Percentiles rank a stretch among this genome's conserved stretches.
phyloP scores from a whole-genome alignment of 441 rosid genomes.

The Melastoma candidum region DNA sequence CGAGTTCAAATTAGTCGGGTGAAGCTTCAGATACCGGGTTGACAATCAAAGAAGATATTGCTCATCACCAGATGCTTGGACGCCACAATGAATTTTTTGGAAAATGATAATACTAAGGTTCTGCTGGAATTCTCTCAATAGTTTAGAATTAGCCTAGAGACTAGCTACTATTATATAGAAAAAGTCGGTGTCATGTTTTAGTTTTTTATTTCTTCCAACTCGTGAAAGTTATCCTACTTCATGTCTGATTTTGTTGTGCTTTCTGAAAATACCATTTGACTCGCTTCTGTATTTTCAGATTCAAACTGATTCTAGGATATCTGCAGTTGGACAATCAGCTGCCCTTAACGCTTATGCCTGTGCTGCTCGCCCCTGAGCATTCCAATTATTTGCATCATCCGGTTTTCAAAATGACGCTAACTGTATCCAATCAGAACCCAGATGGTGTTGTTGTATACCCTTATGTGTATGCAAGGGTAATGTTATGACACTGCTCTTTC shows the following conservation, averaged over 20 bases:
- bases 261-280: conserved; percentile 10
- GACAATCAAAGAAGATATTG: too few relatives aligned
- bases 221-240: background rate
- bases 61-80: too few relatives aligned
- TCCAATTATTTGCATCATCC: conserved; percentile 67
- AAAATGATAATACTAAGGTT: too few relatives aligned
- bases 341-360: conserved; percentile 92
- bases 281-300: conserved; percentile 40
- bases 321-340: conserved; percentile 97
- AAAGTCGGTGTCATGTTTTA: background rate
- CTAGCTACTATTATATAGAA: too few relatives aligned
- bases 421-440: conserved; percentile 63
- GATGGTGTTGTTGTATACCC: conserved; percentile 87
- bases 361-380: conserved; percentile 85
- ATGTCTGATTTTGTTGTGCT: background rate
- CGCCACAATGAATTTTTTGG: too few relatives aligned
- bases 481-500: conserved; percentile 15
- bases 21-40: too few relatives aligned
- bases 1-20: too few relatives aligned
- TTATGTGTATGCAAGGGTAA: conserved; percentile 86
- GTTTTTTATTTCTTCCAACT: background rate
- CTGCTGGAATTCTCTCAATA: too few relatives aligned
- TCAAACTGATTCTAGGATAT: conserved; percentile 85
- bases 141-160: too few relatives aligned
- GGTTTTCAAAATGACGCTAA: conserved; percentile 89